Evolutionary conservation across 495 filamentous ascomycete genomes (phyloP), one percentile per base, ranked within the genome.

Genomic region (Sordaria brevicollis): DNA sequence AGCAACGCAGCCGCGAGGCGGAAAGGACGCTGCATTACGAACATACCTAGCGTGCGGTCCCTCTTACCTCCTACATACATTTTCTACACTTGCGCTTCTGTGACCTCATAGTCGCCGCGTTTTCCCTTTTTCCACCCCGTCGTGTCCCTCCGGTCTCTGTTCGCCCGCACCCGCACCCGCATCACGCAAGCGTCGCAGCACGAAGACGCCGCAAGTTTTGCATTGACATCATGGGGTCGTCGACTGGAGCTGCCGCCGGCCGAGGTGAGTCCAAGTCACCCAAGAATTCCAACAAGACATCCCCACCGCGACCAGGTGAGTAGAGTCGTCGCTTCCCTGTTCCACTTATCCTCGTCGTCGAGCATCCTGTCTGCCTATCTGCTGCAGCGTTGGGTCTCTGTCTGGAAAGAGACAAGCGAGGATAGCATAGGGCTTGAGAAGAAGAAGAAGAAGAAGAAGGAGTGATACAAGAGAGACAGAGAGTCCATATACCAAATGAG

Each of bases 161-260:
- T 43, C 33, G 35, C 33, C 31, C 36, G 35, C 65, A 29, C 29
- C 66, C 41, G 29, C 21, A 39, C 39, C 66, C 35, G 41, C 41
- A 17, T 17, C 65, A n/a, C n/a, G n/a, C n/a, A n/a, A n/a, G n/a
- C 65, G 35, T 71, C 71, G 76, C 76, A 75, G 70, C 62, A 74
- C 37, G 67, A 71, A 72, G 69, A 70, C 76, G 75, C 72, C 72
- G 70, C 75, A 72, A 76, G 69, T 73, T 72, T 77, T 75, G 75
- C 72, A 79, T 79, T 77, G 76, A 79, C 79, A 78, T 79, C 77
- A 81, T 81, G 79, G 79, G 72, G 72, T 76, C 76, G 74, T 75
- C 78, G 68, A 69, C 78, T 74, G 75, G 71, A 74, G 72, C 70
- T 72, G 70, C 70, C 73, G 70, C 74, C 66, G 77, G 71, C 75